Evolutionary conservation across 2,329 filamentous ascomycete species (phyloP).

Genomic region (Aspergillus jensenii): DNA sequence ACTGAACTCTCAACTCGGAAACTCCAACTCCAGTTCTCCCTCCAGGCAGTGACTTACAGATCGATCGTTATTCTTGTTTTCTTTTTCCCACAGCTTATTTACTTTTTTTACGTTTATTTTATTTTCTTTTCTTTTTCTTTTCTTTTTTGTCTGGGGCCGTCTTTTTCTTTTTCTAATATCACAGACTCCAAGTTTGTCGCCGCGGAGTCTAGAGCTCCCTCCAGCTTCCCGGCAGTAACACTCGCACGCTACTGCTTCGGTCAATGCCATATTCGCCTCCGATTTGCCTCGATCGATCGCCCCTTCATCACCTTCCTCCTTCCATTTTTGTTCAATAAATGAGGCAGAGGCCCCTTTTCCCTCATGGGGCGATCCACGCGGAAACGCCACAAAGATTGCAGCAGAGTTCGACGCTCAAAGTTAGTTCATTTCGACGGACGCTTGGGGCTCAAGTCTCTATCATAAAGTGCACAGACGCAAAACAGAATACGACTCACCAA

Average conservation of each 20-base stretch:
- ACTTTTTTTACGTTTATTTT: conserved; percentile 1
- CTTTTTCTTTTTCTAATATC: conserved; percentile 3
- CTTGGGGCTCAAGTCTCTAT: conserved; percentile 25
- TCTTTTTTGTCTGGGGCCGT: not conserved
- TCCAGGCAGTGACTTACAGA: conserved; percentile 22
- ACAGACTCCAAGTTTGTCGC: not conserved
- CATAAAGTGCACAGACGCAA: conserved; percentile 32
- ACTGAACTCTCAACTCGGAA: conserved; percentile 21
- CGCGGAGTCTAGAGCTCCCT: conserved; percentile 9
- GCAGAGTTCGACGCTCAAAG: conserved; percentile 22
- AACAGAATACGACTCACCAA: conserved; percentile 30
- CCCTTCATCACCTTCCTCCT: not conserved
- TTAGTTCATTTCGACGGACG: conserved; percentile 2
- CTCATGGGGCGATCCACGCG: conserved; percentile 20
- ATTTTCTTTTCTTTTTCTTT: not conserved
- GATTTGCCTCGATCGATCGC: conserved; percentile 3
- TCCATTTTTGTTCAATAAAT: not conserved
- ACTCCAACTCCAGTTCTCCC: conserved; percentile 10
- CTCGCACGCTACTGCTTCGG: not conserved
- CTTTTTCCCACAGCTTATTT: conserved; percentile 2
- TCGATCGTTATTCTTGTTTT: conserved; percentile 14
- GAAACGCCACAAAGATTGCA: conserved; percentile 21
- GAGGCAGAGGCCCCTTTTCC: not conserved
- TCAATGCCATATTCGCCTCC: not conserved
- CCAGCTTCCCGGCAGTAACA: conserved; percentile 2